These are phyloP conservation scores for Vaccinium corymbosum DNA, from an alignment of 148 eudicot species.

Conservation along the genomic window DNA sequence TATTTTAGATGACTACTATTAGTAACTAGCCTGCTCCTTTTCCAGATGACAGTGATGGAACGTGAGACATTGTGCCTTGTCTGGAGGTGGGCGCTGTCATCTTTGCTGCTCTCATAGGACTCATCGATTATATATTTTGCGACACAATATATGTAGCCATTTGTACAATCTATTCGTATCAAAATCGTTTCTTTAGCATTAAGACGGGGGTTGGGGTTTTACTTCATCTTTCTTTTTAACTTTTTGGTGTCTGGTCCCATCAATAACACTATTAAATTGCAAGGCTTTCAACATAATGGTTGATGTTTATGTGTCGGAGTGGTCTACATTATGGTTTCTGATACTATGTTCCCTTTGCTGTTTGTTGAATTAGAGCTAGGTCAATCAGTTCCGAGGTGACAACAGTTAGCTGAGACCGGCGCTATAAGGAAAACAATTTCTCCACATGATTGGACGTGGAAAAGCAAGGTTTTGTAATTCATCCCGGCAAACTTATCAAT, in stretches of 20 bases:
- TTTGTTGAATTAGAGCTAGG: conserved; percentile 75
- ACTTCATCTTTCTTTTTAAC: background rate
- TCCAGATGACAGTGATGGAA: conserved; percentile 91
- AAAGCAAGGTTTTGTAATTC: conserved; percentile 28
- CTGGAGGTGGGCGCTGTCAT: conserved; percentile 45
- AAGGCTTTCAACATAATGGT: background rate
- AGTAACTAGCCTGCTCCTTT: conserved; percentile 64
- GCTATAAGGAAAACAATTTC: conserved; percentile 19
- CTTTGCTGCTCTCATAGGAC: conserved; percentile 24
- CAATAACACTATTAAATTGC: background rate
- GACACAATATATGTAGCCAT: background rate
- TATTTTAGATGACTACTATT: conserved; percentile 15
- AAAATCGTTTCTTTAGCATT: background rate
- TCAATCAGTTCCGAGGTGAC: conserved; percentile 86
- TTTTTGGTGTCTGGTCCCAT: background rate
- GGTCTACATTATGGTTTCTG: conserved; percentile 22
- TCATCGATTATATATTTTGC: background rate
- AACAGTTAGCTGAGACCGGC: background rate
- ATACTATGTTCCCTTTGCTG: conserved; percentile 26
- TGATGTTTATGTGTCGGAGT: background rate
- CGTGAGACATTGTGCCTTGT: conserved; percentile 61
- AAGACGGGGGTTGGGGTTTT: background rate
- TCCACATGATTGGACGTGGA: conserved; percentile 25
- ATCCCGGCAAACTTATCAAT: conserved; percentile 22
- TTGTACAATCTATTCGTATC: background rate